A percentile compares a stretch with the other conserved stretches of the same genome.
Conservation (phyloP, 1,284 basidiomycete species). For the Xanthoconium separans region DNA sequence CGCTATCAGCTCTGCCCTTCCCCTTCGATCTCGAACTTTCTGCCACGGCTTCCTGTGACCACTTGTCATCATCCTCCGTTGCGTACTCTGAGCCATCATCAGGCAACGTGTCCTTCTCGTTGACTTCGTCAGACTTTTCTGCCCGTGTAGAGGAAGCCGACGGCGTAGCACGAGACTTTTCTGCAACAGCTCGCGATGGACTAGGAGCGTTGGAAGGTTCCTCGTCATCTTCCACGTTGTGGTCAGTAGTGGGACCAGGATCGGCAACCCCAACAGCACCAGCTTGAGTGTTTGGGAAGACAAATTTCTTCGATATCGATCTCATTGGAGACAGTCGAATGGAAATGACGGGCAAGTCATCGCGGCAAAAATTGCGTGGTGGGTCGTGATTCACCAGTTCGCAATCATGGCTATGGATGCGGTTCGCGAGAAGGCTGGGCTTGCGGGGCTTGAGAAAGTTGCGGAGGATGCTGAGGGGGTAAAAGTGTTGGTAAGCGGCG, state of each 20-base stretch:
- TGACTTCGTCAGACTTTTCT: neutral
- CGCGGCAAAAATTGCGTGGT: slow-evolving; percentile 12
- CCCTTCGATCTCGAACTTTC: slow-evolving; percentile 23
- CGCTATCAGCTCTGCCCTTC: slow-evolving; percentile 24
- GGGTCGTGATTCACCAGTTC: slow-evolving; percentile 4
- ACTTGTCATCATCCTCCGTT: slow-evolving; percentile 25
- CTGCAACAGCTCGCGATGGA: slow-evolving; percentile 1
- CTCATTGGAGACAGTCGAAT: slow-evolving; percentile 24
- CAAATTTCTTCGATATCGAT: slow-evolving; percentile 37
- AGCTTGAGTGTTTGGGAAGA: slow-evolving; percentile 24
- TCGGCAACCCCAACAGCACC: neutral
- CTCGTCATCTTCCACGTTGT: neutral
- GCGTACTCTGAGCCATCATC: slow-evolving; percentile 11
- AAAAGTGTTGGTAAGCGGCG: slow-evolving; percentile 34
- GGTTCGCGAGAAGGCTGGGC: slow-evolving; percentile 19
- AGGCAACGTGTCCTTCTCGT: neutral
- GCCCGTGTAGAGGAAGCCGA: neutral
- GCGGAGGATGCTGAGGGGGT: slow-evolving; percentile 30
- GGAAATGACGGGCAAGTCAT: slow-evolving; percentile 29
- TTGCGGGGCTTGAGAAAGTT: slow-evolving; percentile 25
- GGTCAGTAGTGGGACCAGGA: neutral
- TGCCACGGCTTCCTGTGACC: slow-evolving; percentile 21
- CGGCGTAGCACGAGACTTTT: slow-evolving; percentile 3
- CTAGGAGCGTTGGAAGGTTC: neutral
- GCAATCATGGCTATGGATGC: slow-evolving; percentile 7